Evolutionary conservation across 129 eudicot genomes (phyloP), one percentile per base, ranked within the genome.

Genomic region (Apium graveolens): DNA sequence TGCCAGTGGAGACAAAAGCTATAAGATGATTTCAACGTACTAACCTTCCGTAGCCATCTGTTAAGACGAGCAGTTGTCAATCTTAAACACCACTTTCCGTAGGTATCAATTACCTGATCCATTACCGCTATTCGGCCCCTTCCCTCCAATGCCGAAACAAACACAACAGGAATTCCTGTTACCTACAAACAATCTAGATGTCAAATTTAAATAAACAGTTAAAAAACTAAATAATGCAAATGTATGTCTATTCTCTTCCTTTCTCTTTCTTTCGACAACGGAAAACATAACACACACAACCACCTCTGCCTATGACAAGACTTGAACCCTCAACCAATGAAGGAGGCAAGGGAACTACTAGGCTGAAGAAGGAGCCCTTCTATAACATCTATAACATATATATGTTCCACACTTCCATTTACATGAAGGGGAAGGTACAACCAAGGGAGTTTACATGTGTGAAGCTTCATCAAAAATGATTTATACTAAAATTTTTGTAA

Each of bases 1-100:
- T 42, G 53, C 49, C 41, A 11, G 37, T 42, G 27, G 17, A 24
- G 75, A 38, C 7, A 37, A 11, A 21, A 71, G 53, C 45, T n/a
- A 72, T 12, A 72, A 21, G 35, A 41, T 41, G 6, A 41, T 41
- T 7, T 7, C 26, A 5, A n/a, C 51, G 32, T 41, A 85, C 73
- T 60, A 77, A 92, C 99, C 99, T 92, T 92, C 73, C 82, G 88
- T 77, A 96, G 83, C 97, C 99, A 96, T 74, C 95, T 92, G 80
- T 96, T 96, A 51, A 96, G 95, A 70, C 93, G 91, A 80, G 97
- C 94, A 34, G 99, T 96, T 74, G 99, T 81, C 85, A 96, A 84
- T 79, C 99, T 88, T 66, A 86, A 73, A 78, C 99, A 90, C 99
- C 99, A 95, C 75, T 92, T 95, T 62, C 85, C 97, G 74, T 96